Percentiles rank a stretch among this genome's conserved stretches.
Conservation (phyloP, 2,329 filamentous ascomycete genomes). For the Colletotrichum sp. region DNA sequence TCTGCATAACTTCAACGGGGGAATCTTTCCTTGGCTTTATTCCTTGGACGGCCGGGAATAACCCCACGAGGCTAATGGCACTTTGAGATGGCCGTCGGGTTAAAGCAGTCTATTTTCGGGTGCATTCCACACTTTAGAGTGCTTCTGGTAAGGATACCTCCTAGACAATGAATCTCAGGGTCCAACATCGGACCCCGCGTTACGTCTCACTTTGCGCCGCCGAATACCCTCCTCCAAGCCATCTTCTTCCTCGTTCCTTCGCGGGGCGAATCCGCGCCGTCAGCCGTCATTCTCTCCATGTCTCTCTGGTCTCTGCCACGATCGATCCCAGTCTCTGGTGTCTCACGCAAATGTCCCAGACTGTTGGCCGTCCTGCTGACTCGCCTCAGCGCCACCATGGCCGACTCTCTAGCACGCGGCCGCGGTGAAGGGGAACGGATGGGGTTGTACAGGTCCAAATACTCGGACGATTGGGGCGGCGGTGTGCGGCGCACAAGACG, state of each 20-base stretch:
- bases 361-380: not conserved
- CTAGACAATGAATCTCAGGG: not conserved
- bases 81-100: not conserved
- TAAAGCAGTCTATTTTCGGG: not conserved
- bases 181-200: not conserved
- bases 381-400: not conserved
- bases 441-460: conserved; percentile 36
- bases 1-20: not conserved
- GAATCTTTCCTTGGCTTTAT: not conserved
- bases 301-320: not conserved
- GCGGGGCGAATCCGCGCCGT: conserved; percentile 11
- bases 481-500: not conserved
- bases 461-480: conserved; percentile 35
- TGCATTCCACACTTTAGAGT: not conserved
- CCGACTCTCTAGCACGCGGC: not conserved
- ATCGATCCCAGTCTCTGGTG: not conserved
- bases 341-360: not conserved
- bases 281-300: not conserved
- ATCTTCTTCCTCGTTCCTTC: not conserved
- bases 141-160: not conserved
- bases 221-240: conserved; percentile 12
- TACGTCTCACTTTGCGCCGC: conserved; percentile 1
- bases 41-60: not conserved
- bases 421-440: conserved; percentile 19
- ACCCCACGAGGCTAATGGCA: not conserved